Evolutionary conservation across 495 filamentous ascomycete species (phyloP).

Genomic region (Penicillium alfredii): DNA sequence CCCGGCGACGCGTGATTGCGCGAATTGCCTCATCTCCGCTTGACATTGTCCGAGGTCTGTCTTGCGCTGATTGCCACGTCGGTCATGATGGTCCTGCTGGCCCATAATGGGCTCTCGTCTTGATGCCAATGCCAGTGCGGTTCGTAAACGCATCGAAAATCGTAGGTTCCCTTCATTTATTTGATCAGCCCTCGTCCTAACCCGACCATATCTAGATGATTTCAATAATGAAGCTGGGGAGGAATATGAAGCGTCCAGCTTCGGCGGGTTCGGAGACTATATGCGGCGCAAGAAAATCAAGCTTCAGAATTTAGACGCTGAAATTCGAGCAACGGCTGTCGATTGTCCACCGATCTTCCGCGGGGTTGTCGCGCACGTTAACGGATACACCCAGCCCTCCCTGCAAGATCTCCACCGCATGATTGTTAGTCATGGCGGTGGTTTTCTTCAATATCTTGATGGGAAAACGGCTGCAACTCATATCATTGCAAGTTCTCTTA

Average conservation of each 20-base stretch:
- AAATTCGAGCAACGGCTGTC: constrained; percentile 59
- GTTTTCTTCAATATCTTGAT: constrained; percentile 91
- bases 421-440: constrained; percentile 84
- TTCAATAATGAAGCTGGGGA: constrained; percentile 73
- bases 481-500: constrained; percentile 84
- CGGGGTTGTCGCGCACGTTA: constrained; percentile 81
- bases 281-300: constrained; percentile 93
- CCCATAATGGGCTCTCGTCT: constrained; percentile 72
- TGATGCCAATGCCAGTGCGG: constrained; percentile 65
- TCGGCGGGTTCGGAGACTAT: constrained; percentile 86
- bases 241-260: constrained; percentile 81
- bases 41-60: no score
- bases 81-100: constrained; percentile 19
- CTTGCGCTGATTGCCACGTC: no score
- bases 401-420: constrained; percentile 79
- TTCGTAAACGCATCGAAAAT: constrained; percentile 78
- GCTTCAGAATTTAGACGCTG: constrained; percentile 83
- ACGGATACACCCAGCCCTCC: constrained; percentile 89
- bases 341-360: constrained; percentile 82
- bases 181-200: constrained; percentile 10
- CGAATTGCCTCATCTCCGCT: constrained; percentile 8
- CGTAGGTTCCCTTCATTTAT: constrained; percentile 34
- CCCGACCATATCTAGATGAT: constrained; percentile 35
- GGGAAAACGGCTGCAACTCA: constrained; percentile 90
- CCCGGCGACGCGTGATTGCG: constrained; percentile 19